Percentiles rank a stretch among this genome's conserved stretches.
Conservation (phyloP, 129 eudicot genomes). For the Artemisia tridentata region DNA sequence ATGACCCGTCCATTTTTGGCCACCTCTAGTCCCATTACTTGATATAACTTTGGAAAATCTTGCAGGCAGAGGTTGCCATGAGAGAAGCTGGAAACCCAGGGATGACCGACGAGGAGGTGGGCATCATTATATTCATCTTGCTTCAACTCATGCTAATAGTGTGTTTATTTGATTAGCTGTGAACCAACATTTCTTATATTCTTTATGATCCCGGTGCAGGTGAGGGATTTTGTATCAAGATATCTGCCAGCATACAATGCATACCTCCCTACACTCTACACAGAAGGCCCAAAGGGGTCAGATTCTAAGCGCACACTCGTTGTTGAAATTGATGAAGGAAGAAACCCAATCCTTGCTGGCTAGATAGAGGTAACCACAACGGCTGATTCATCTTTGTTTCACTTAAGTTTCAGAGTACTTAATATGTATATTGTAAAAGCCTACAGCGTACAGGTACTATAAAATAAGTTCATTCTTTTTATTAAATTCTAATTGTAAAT, state of each 20-base stretch:
- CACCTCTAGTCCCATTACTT: background rate
- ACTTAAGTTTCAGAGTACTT: background rate
- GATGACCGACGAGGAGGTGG: constrained; percentile 96
- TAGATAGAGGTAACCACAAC: constrained; percentile 33
- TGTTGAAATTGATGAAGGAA: constrained; percentile 87
- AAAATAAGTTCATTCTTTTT: constrained; percentile 4
- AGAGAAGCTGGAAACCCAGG: constrained; percentile 83
- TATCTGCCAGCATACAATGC: constrained; percentile 98
- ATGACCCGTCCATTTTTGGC: no score
- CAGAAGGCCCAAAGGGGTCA: constrained; percentile 90
- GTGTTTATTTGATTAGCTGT: background rate
- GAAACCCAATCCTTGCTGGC: constrained; percentile 78
- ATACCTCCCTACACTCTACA: constrained; percentile 83
- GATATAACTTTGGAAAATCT: constrained; percentile 20
- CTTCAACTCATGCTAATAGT: background rate
- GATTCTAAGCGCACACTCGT: constrained; percentile 67
- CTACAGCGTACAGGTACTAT: background rate
- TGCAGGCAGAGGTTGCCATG: constrained; percentile 96
- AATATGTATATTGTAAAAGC: constrained; percentile 24
- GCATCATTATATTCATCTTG: constrained; percentile 7
- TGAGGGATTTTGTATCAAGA: constrained; percentile 85
- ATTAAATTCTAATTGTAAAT: constrained; percentile 27
- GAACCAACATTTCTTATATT: background rate
- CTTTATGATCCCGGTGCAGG: constrained; percentile 35
- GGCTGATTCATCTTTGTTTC: constrained; percentile 3